Conservation (phyloP, 352 stramenopile genomes). For the Globisporangium cylindrosporum region DNA sequence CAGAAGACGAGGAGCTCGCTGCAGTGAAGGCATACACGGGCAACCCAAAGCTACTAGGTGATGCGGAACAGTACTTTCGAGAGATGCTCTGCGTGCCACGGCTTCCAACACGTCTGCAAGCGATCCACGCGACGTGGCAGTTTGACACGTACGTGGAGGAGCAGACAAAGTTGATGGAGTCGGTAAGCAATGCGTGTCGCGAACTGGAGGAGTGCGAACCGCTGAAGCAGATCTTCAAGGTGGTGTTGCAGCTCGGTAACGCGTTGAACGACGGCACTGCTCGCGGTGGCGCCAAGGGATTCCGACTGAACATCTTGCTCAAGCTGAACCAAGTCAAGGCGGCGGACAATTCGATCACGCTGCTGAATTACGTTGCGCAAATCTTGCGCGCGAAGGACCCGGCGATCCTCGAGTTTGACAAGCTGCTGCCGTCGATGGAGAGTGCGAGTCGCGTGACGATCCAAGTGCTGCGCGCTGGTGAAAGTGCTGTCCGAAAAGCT, state of each 20-base stretch:
- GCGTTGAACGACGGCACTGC: constrained; percentile 88
- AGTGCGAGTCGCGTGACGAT: constrained; percentile 73
- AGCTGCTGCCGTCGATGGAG: constrained; percentile 67
- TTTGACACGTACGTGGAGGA: constrained; percentile 83
- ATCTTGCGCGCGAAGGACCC: constrained; percentile 67
- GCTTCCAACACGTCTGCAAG: constrained; percentile 63
- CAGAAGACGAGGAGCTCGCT: constrained; percentile 67
- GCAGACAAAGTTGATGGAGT: constrained; percentile 70
- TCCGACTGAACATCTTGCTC: constrained; percentile 82
- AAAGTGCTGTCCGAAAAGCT: constrained; percentile 70
- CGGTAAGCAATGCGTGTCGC: constrained; percentile 84
- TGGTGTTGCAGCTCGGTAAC: constrained; percentile 87
- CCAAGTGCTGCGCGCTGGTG: constrained; percentile 75
- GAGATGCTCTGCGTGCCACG: constrained; percentile 67
- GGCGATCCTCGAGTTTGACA: constrained; percentile 69
- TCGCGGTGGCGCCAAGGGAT: constrained; percentile 84
- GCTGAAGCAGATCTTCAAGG: constrained; percentile 84
- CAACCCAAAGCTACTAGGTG: constrained; percentile 69
- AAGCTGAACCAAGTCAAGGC: constrained; percentile 90
- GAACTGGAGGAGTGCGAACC: constrained; percentile 87
- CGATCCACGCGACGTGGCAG: constrained; percentile 81
- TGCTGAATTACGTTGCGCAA: constrained; percentile 79
- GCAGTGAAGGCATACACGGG: constrained; percentile 60
- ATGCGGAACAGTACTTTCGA: constrained; percentile 79
- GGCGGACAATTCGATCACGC: constrained; percentile 75